Conservation (phyloP, 352 stramenopile genomes). For the Achlya hypogyna region DNA sequence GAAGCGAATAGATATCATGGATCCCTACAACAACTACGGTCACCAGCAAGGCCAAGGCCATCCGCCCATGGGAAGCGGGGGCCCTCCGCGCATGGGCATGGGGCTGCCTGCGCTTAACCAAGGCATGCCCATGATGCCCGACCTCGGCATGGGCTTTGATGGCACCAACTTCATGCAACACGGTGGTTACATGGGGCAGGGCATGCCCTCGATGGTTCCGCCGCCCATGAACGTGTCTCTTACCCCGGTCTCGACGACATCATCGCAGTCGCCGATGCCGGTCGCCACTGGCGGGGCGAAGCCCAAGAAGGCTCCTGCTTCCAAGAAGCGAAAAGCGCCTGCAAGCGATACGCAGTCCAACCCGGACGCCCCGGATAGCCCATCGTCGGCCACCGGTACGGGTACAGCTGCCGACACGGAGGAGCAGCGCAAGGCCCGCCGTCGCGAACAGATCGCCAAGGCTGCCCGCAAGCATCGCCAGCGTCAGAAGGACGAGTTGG, state of each 20-base stretch:
- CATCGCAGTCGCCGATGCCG: slow-evolving; percentile 5
- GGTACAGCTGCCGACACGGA: slow-evolving; percentile 43
- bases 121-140: slow-evolving; percentile 11
- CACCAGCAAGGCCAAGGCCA: not conserved
- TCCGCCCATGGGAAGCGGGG: not conserved
- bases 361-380: slow-evolving; percentile 13
- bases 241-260: slow-evolving; percentile 5
- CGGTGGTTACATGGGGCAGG: not conserved
- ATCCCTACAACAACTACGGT: not conserved
- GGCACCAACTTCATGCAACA: not conserved
- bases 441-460: slow-evolving; percentile 81
- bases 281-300: not conserved
- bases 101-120: not conserved
- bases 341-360: slow-evolving; percentile 14
- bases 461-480: slow-evolving; percentile 79
- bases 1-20: not conserved
- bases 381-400: slow-evolving; percentile 21
- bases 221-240: slow-evolving; percentile 3
- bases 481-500: slow-evolving; percentile 82
- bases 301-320: slow-evolving; percentile 4
- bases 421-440: slow-evolving; percentile 77
- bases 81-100: not conserved
- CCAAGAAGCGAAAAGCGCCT: not conserved
- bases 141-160: slow-evolving; percentile 7
- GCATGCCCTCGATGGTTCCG: slow-evolving; percentile 3